A percentile compares a stretch with the other conserved stretches of the same genome.
phyloP scores from a whole-genome alignment of 257 asterid genomes.

The Handroanthus guayacan region DNA sequence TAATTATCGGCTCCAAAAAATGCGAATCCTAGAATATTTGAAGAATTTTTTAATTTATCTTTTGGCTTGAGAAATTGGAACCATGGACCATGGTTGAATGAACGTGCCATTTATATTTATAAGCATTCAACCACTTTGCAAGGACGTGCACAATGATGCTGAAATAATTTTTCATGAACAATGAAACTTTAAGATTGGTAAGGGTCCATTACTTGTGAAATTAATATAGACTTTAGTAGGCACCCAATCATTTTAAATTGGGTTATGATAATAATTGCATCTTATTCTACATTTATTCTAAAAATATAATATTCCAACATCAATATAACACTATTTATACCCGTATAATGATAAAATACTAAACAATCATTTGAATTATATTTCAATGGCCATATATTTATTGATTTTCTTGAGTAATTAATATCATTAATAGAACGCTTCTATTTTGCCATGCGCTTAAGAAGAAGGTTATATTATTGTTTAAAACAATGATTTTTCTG shows the following conservation, averaged over 20 bases:
- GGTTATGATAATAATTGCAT: slow-evolving; percentile 18
- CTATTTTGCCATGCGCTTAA: too few relatives aligned
- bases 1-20: too few relatives aligned
- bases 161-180: slow-evolving; percentile 15
- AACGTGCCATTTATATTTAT: slow-evolving; percentile 18
- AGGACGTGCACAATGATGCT: background rate
- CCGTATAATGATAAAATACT: background rate
- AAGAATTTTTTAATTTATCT: background rate
- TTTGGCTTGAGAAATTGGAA: background rate
- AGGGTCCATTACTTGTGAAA: background rate
- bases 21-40: background rate
- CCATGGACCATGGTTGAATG: slow-evolving; percentile 11
- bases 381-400: background rate
- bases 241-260: slow-evolving; percentile 11
- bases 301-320: background rate
- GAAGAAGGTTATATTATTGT: too few relatives aligned
- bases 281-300: background rate
- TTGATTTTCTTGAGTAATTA: too few relatives aligned
- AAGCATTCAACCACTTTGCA: background rate
- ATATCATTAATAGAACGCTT: too few relatives aligned
- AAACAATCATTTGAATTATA: background rate
- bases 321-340: background rate
- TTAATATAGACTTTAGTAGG: background rate
- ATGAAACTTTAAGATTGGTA: slow-evolving; percentile 3
- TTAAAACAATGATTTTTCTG: too few relatives aligned